phyloP scores from a whole-genome alignment of 2,329 filamentous ascomycete species.

The Alternaria sp. region DNA sequence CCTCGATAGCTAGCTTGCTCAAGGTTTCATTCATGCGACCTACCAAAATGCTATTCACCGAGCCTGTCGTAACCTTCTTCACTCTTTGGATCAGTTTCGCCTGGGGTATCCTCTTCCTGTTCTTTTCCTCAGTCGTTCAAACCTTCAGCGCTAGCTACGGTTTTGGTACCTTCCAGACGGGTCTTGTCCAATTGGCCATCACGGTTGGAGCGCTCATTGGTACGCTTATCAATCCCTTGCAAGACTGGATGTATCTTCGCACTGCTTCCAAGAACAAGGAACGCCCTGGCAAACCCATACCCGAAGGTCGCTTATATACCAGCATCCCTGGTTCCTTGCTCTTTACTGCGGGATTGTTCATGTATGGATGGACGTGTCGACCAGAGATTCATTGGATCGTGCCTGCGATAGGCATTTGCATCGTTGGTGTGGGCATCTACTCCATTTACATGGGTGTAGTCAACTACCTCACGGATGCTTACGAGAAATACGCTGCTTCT shows the following conservation, averaged over 20 bases:
- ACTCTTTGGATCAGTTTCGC: constrained; percentile 55
- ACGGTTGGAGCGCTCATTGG: constrained; percentile 52
- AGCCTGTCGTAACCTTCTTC: constrained; percentile 53
- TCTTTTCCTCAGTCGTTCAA: constrained; percentile 51
- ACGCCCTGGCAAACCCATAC: constrained; percentile 49
- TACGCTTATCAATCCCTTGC: constrained; percentile 49
- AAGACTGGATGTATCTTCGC: constrained; percentile 40
- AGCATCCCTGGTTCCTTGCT: constrained; percentile 51
- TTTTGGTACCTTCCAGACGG: constrained; percentile 43
- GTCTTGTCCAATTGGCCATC: constrained; percentile 51
- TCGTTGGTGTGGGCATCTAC: constrained; percentile 29
- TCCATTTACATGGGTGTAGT: constrained; percentile 56
- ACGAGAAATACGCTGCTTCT: constrained; percentile 56
- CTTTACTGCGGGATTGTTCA: constrained; percentile 37
- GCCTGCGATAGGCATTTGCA: constrained; percentile 21
- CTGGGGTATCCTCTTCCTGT: constrained; percentile 53
- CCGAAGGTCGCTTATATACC: constrained; percentile 53
- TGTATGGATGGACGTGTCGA: constrained; percentile 25
- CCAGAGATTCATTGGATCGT: constrained; percentile 43
- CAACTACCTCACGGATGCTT: constrained; percentile 58
- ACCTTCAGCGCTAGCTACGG: constrained; percentile 49
- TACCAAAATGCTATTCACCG: constrained; percentile 50
- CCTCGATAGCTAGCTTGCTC: constrained; percentile 28
- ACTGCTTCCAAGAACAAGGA: constrained; percentile 45
- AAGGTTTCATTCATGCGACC: constrained; percentile 51